Percentiles rank a stretch among this genome's conserved stretches.
Conservation (phyloP, 2,329 filamentous ascomycete species). For the Keithomyces neogunnii region DNA sequence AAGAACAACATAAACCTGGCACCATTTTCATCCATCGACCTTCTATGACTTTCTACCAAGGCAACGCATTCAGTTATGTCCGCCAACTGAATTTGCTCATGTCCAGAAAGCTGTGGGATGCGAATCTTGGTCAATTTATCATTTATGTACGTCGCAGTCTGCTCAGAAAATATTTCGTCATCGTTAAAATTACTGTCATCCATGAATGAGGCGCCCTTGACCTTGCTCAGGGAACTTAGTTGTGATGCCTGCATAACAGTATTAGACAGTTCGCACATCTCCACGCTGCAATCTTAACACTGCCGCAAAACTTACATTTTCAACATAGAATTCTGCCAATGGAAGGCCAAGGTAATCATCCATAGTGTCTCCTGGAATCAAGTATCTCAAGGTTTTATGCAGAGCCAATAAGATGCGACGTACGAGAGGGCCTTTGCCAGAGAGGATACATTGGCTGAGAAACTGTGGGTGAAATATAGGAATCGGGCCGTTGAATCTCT, state of each 20-base stretch:
- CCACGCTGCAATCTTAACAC: too few relatives aligned
- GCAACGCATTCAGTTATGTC: constrained; percentile 80
- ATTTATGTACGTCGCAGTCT: constrained; percentile 60
- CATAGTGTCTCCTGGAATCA: constrained; percentile 69
- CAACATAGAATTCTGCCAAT: constrained; percentile 3
- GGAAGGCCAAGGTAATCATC: constrained; percentile 65
- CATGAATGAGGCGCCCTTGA: constrained; percentile 27
- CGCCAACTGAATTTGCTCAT: constrained; percentile 77
- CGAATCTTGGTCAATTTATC: constrained; percentile 67
- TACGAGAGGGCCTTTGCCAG: constrained; percentile 66
- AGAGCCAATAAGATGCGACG: constrained; percentile 65
- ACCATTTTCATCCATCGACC: constrained; percentile 85
- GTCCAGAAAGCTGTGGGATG: constrained; percentile 72
- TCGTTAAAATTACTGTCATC: constrained; percentile 39
- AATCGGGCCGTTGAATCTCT: constrained; percentile 75
- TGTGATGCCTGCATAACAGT: not conserved
- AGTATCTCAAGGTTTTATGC: constrained; percentile 71
- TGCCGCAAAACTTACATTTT: constrained; percentile 1
- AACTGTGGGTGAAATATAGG: constrained; percentile 91
- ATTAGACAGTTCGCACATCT: not conserved
- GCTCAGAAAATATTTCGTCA: constrained; percentile 60
- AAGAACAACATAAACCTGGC: constrained; percentile 84
- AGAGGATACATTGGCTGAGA: constrained; percentile 74
- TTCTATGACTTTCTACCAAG: constrained; percentile 75
- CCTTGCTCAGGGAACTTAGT: constrained; percentile 15